Evolutionary conservation across 768 basidiomycete species (phyloP).

Genomic region (Amanita pseudoporphyria): DNA sequence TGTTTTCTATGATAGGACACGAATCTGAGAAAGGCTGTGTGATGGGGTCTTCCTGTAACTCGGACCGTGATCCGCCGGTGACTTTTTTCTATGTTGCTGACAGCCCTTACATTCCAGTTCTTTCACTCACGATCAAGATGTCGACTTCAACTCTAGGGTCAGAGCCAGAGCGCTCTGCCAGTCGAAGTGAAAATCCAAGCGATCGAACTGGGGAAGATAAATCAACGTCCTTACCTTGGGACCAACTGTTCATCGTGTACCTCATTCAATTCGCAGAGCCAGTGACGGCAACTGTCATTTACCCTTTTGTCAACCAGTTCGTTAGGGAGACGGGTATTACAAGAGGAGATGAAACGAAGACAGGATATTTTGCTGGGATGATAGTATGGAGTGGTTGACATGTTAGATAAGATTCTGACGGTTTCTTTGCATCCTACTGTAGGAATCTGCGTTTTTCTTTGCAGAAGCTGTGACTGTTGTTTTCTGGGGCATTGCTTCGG

Average conservation of each 20-base stretch:
- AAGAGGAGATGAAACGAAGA: slow-evolving; percentile 25
- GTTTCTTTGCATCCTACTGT: background rate
- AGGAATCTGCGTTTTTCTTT: slow-evolving; percentile 38
- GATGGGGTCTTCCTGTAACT: too few relatives aligned
- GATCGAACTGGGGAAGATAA: background rate
- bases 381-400: slow-evolving; percentile 19
- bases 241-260: slow-evolving; percentile 21
- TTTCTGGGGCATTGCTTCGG: slow-evolving; percentile 35
- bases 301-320: slow-evolving; percentile 29
- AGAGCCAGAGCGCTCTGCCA: too few relatives aligned
- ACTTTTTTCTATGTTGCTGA: too few relatives aligned
- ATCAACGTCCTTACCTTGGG: slow-evolving; percentile 20
- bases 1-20: too few relatives aligned
- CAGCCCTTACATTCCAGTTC: too few relatives aligned
- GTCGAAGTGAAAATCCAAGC: too few relatives aligned
- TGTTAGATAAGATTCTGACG: background rate
- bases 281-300: slow-evolving; percentile 27
- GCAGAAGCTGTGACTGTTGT: slow-evolving; percentile 34
- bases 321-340: slow-evolving; percentile 26
- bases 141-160: background rate
- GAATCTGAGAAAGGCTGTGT: too few relatives aligned
- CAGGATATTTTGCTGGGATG: slow-evolving; percentile 32
- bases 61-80: too few relatives aligned
- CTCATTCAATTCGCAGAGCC: slow-evolving; percentile 26
- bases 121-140: background rate